phyloP scores from a whole-genome alignment of 176 grass and related monocot species.

The Lolium multiflorum region DNA sequence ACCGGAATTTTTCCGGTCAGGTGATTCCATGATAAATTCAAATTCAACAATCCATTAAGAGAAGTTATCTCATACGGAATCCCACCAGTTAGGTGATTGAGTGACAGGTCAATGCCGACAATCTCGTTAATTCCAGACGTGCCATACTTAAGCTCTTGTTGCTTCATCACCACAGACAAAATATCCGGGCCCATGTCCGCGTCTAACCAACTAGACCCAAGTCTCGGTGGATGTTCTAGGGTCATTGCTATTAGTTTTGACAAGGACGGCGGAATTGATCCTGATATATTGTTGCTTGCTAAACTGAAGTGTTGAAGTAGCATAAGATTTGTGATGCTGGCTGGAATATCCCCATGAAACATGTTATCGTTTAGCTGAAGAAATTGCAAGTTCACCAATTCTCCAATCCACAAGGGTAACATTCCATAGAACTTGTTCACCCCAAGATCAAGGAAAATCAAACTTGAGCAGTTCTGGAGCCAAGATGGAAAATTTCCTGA shows the following conservation, averaged over 20 bases:
- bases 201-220: neutral
- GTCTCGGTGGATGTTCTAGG: too few relatives aligned
- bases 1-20: neutral
- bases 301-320: neutral
- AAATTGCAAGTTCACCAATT: neutral
- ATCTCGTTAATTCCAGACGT: neutral
- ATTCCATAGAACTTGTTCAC: conserved; percentile 27
- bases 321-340: neutral
- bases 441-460: too few relatives aligned
- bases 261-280: conserved; percentile 35
- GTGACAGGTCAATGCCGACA: neutral
- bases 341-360: conserved; percentile 44
- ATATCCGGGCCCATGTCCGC: too few relatives aligned
- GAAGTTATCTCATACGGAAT: neutral
- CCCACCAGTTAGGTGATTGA: neutral
- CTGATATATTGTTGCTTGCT: conserved; percentile 39
- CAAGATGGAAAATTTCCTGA: too few relatives aligned
- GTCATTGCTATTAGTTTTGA: conserved; percentile 35
- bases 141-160: neutral
- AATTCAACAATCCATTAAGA: neutral
- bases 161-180: conserved; percentile 18
- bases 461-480: too few relatives aligned
- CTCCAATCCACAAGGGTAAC: conserved; percentile 47
- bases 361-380: conserved; percentile 45
- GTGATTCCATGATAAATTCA: neutral